Percentiles rank a stretch among this genome's conserved stretches.
phyloP scores from a whole-genome alignment of 164 flowering plant species.

The Annona cherimola region DNA sequence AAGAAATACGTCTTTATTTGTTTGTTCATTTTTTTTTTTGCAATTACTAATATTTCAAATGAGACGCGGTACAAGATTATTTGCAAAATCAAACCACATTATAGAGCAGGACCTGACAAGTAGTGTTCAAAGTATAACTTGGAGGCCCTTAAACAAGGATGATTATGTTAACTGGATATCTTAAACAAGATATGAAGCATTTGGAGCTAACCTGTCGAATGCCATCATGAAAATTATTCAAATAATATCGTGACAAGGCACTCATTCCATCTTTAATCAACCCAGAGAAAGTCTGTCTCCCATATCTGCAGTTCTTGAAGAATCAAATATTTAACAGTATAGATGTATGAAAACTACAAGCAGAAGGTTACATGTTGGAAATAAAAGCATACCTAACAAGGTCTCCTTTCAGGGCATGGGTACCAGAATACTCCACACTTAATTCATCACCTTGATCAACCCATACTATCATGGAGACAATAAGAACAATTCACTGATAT shows the following conservation, averaged over 20 bases:
- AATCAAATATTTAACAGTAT: slow-evolving; percentile 1
- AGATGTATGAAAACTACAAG: background rate
- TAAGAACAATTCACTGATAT: background rate
- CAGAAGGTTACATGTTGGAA: background rate
- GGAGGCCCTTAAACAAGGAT: background rate
- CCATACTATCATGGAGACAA: slow-evolving; percentile 54
- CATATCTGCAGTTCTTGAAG: slow-evolving; percentile 50
- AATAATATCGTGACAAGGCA: slow-evolving; percentile 83
- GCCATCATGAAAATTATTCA: slow-evolving; percentile 93
- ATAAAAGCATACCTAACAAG: slow-evolving; percentile 55
- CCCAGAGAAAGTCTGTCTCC: slow-evolving; percentile 79
- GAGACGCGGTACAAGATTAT: too few species aligned
- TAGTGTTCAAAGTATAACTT: background rate
- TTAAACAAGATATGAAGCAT: background rate
- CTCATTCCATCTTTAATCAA: slow-evolving; percentile 86
- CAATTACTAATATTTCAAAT: too few species aligned
- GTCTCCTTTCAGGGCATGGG: slow-evolving; percentile 88
- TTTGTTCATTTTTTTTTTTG: too few species aligned
- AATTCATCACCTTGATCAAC: slow-evolving; percentile 94
- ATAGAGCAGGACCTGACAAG: too few species aligned
- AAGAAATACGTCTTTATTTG: too few species aligned
- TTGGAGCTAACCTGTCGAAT: slow-evolving; percentile 60
- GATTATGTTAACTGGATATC: background rate
- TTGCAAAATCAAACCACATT: too few species aligned
- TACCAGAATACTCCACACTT: slow-evolving; percentile 91